These are phyloP conservation scores for Pleoardoris graminearum DNA, from an alignment of 2,329 filamentous ascomycete species.

Conservation along the genomic window DNA sequence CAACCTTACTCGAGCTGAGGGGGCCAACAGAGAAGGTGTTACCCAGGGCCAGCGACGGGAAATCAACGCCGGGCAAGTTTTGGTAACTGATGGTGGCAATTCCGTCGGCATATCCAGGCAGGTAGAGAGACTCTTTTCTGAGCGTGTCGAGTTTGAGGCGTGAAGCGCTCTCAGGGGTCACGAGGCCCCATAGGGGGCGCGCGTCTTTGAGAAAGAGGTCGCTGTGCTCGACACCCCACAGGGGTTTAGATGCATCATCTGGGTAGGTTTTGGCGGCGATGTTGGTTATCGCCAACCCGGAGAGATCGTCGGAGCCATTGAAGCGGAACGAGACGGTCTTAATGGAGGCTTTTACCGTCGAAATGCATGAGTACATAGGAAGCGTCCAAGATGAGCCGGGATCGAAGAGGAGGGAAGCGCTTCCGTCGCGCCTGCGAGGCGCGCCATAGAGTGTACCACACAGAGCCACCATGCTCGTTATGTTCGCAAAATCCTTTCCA, in stretches of 20 bases:
- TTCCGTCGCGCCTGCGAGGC: conserved; percentile 42
- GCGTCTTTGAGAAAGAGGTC: conserved; percentile 20
- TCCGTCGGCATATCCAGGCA: neutral
- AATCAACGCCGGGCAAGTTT: conserved; percentile 45
- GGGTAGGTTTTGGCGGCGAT: conserved; percentile 46
- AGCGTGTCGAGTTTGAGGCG: conserved; percentile 42
- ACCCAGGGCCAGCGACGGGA: conserved; percentile 32
- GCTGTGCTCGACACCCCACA: conserved; percentile 47
- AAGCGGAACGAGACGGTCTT: conserved; percentile 50
- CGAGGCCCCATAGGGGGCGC: conserved; percentile 49
- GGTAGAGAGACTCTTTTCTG: conserved; percentile 27
- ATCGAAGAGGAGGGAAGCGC: conserved; percentile 44
- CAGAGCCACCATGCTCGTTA: conserved; percentile 47
- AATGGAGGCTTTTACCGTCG: conserved; percentile 48
- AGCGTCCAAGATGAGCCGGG: conserved; percentile 49
- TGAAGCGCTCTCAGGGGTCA: conserved; percentile 36
- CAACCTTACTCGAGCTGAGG: conserved; percentile 15
- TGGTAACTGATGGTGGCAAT: conserved; percentile 15
- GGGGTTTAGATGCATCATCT: conserved; percentile 34
- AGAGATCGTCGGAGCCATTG: conserved; percentile 48
- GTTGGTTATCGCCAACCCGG: conserved; percentile 38
- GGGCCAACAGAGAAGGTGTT: conserved; percentile 15
- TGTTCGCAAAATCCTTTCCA: conserved; percentile 42
- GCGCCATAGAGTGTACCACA: conserved; percentile 51
- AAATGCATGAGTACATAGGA: conserved; percentile 52